Percentiles rank a stretch among this genome's conserved stretches.
Evolutionary conservation across 495 filamentous ascomycete species (phyloP).

Genomic region (Penicillium paxilli): DNA sequence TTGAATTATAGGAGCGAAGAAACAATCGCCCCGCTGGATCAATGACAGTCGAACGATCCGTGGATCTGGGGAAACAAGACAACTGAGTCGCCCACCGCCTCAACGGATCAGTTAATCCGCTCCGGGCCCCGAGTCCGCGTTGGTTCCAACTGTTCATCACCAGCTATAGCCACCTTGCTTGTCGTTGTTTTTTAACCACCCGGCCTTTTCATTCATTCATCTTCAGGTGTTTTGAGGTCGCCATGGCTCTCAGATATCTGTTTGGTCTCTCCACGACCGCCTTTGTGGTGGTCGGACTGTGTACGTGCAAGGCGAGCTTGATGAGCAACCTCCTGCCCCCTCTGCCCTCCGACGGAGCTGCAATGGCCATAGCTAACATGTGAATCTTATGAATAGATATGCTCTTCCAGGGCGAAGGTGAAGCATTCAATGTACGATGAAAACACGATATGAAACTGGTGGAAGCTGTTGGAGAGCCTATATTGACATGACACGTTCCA

Average conservation of each 20-base stretch:
- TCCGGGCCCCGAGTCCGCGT: constrained; percentile 30
- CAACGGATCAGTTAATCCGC: constrained; percentile 29
- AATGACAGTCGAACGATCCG: constrained; percentile 13
- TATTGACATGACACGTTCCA: constrained; percentile 39
- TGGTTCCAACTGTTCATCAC: constrained; percentile 18
- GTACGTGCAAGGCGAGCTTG: constrained; percentile 51
- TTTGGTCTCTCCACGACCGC: constrained; percentile 67
- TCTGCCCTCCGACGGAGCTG: background rate
- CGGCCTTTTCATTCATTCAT: constrained; percentile 23
- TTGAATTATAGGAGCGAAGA: background rate
- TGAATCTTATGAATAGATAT: constrained; percentile 67
- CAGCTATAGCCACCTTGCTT: constrained; percentile 12
- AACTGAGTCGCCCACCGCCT: constrained; percentile 18
- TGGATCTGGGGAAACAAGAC: constrained; percentile 28
- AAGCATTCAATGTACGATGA: constrained; percentile 86
- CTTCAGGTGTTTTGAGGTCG: constrained; percentile 32
- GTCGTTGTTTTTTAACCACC: constrained; percentile 12
- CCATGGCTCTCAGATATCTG: constrained; percentile 62
- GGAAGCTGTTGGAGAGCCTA: background rate
- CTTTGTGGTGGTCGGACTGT: constrained; percentile 81
- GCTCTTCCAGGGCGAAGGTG: constrained; percentile 94
- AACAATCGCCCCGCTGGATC: constrained; percentile 4
- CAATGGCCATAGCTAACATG: constrained; percentile 26
- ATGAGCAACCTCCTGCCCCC: constrained; percentile 3
- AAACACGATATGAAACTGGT: background rate